Evolutionary conservation across 345 rosid genomes (phyloP), one percentile per base, ranked within the genome.

Genomic region (Euphorbia pulcherrima): DNA sequence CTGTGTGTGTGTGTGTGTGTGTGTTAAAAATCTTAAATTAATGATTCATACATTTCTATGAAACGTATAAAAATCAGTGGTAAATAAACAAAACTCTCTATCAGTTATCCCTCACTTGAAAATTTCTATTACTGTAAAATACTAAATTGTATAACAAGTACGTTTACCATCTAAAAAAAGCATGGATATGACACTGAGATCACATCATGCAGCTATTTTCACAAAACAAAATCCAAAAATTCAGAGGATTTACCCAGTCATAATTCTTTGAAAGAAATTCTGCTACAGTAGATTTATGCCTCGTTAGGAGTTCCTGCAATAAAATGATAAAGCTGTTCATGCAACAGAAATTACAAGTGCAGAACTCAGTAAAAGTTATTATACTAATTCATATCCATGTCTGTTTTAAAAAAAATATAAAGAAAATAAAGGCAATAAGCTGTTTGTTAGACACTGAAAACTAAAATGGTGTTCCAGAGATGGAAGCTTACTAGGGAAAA

Each of bases 251-350:
- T 75, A 85, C 97, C 99, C 99, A 90, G 27, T 92, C 98, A 81
- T 95, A 91, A 77, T 92, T 92, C 78, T 82, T 88, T 14, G 88
- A 82, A 54, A 95, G 97, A 79, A 95, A 95, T 64, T 90, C 98
- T 39, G 98, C 94, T 26, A 95, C 98, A 8, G 99, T 95, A 72
- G 99, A 90, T 79, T 95, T 95, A 75, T 95, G 98, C 85, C 99
- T 88, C 44, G 97, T 90, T 78, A 95, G 50, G n/a, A 95, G 83
- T 74, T 95, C 99, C 99, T 95, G 83, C 64, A 77, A 72, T 62
- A 71, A 67, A 72, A 64, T 44, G 40, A 62, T 64, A 61, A 64
- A 28, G 53, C 75, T 69, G 68, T 54, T 59, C 60, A 66, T 16
- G 21, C 30, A 60, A 21, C 16, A 4, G 23, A 72, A 37, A 47